Base-by-base conservation (phyloP, 257 asterid genomes). In the Fraxinus cuspidata region DNA sequence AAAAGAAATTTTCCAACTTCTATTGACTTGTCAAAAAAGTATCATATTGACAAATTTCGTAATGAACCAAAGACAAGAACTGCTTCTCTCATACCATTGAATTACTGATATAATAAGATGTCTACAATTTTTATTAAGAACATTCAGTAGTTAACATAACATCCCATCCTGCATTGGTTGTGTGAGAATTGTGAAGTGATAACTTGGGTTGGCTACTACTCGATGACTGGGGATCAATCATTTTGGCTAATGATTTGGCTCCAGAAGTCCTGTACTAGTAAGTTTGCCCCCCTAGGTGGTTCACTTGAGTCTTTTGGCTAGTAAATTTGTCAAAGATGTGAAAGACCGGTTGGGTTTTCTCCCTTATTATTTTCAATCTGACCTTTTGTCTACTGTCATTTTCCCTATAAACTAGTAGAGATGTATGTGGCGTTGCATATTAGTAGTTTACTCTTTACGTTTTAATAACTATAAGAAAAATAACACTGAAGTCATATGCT, bases 1-100 rank as follows among this genome's bases (percentile, higher is more conserved):
- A 70, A 73, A 83, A 49, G 70, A 73, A 83, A 60, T 38, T 6
- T 63, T 56, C 44, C 53, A 15, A 71, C 71, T 74, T 64, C 75
- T 40, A 64, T 77, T 68, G 21, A 56, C 76, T 72, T 74, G 32
- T 75, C 64, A 29, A 68, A 75, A 29, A n/a, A 80, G 82, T 28
- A 32, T 70, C 71, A 34, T 21, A 19, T 25, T 56, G 38, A 51
- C 23, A 37, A 77, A 65, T 67, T 38, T 69, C 53, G 27, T 79
- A 38, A 67, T 69, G 78, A 23, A 31, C 49, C 56, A 9, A 38
- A 23, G 53, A 71, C 74, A 38, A 42, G 35, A 42, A 12, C 31
- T 9, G 18, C 23, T 27, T 63, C 3, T 63, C 69, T 63, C 32
- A 7, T 58, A 21, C 66, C 29, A 27, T 25, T 63, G 10, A 25